Evolutionary conservation across 1,284 basidiomycete genomes (phyloP).

Genomic region (Ceratobasidium sp.): DNA sequence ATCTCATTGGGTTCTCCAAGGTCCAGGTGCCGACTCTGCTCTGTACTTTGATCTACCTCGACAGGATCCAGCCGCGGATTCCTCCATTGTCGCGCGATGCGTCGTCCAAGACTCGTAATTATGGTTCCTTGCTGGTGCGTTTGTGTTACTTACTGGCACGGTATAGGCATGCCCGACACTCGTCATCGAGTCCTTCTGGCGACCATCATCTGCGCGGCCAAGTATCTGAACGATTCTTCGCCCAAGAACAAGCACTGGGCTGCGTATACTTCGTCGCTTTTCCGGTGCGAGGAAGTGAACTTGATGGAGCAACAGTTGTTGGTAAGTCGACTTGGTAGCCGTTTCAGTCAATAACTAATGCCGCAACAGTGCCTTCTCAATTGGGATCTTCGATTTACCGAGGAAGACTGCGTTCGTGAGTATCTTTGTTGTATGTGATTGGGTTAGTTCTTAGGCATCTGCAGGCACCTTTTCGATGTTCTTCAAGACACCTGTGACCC

Average conservation of each 20-base stretch:
- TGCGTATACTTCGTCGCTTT: slow-evolving; percentile 62
- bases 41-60: slow-evolving; percentile 93
- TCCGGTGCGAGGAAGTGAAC: slow-evolving; percentile 31
- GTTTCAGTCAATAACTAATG: not conserved
- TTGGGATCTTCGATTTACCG: slow-evolving; percentile 40
- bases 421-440: not conserved
- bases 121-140: not conserved
- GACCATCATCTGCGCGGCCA: slow-evolving; percentile 94
- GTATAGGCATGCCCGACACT: slow-evolving; percentile 87
- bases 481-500: slow-evolving; percentile 13
- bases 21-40: slow-evolving; percentile 94
- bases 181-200: slow-evolving; percentile 96
- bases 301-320: slow-evolving; percentile 34
- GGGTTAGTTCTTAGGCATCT: not conserved
- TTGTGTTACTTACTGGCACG: slow-evolving; percentile 23
- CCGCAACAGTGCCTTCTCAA: slow-evolving; percentile 16
- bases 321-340: not conserved
- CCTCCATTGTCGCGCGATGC: slow-evolving; percentile 89
- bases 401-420: slow-evolving; percentile 33
- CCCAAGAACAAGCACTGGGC: slow-evolving; percentile 98
- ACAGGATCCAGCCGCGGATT: slow-evolving; percentile 84
- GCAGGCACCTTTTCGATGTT: slow-evolving; percentile 37
- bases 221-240: slow-evolving; percentile 97
- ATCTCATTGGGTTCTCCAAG: slow-evolving; percentile 87
- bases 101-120: slow-evolving; percentile 47